These are phyloP conservation scores for Amphicarpaea edgeworthii DNA, from an alignment of 306 rosid genomes.

Conservation along the genomic window DNA sequence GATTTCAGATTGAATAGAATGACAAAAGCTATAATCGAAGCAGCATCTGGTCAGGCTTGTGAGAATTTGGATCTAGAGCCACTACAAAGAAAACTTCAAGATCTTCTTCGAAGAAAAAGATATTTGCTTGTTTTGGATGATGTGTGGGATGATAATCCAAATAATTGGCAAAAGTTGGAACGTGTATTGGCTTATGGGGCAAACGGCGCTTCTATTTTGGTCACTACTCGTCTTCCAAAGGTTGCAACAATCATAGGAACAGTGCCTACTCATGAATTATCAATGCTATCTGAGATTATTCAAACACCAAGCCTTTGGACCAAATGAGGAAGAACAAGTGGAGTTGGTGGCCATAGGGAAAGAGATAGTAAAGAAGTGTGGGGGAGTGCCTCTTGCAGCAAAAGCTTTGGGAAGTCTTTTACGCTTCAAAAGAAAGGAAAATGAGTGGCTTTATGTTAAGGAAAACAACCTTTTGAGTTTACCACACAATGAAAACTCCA, in stretches of 20 bases:
- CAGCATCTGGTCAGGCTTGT: background rate
- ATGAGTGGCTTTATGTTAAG: background rate
- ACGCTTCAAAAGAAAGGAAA: background rate
- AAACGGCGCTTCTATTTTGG: background rate
- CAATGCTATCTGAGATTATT: background rate
- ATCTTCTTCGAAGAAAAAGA: background rate
- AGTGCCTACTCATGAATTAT: background rate
- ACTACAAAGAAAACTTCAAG: background rate
- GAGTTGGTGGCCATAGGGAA: background rate
- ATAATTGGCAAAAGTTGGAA: background rate
- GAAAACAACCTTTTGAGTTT: background rate
- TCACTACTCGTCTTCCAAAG: background rate
- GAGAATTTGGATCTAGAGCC: background rate
- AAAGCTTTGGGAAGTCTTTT: background rate
- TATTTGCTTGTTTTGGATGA: slow-evolving; percentile 7
- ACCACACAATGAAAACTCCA: background rate
- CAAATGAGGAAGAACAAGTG: background rate
- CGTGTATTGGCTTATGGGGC: background rate
- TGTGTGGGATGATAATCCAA: background rate
- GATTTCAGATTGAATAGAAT: background rate
- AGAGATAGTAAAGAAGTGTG: slow-evolving; percentile 1
- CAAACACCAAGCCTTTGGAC: background rate
- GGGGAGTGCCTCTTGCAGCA: slow-evolving; percentile 4
- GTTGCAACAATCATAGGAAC: background rate
- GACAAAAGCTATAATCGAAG: background rate